These are phyloP conservation scores for Cercospora brassicicola DNA, from an alignment of 2,329 filamentous ascomycete species.

Conservation along the genomic window DNA sequence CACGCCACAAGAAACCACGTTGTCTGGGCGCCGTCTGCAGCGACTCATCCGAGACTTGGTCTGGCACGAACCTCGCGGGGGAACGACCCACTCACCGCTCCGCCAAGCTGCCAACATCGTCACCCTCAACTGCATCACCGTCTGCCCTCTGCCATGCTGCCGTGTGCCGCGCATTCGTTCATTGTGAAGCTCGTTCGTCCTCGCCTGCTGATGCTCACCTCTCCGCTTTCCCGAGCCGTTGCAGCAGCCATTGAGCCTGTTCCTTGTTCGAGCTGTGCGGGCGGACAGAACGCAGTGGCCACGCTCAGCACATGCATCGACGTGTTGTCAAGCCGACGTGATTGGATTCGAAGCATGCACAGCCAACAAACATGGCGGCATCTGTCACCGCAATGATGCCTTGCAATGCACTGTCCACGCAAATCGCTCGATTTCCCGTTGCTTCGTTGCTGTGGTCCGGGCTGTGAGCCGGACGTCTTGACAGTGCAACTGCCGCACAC, in stretches of 20 bases:
- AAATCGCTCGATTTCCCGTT: neutral
- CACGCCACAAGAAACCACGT: neutral
- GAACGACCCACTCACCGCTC: neutral
- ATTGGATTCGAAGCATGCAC: neutral
- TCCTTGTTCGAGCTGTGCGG: neutral
- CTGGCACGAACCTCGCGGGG: neutral
- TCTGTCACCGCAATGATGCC: neutral
- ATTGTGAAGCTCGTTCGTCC: neutral
- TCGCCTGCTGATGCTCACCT: neutral
- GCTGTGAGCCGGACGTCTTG: neutral
- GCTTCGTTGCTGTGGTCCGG: neutral
- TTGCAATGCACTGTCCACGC: neutral
- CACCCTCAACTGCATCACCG: neutral
- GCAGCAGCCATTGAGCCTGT: neutral
- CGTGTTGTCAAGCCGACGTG: neutral
- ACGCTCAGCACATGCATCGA: neutral
- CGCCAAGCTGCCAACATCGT: neutral
- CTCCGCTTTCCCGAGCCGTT: neutral
- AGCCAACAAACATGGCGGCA: neutral
- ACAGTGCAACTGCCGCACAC: neutral
- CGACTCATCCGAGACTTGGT: neutral
- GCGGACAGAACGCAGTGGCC: neutral
- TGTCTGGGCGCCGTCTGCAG: neutral
- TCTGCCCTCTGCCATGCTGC: neutral
- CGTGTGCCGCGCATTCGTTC: neutral